Evolutionary conservation across 352 stramenopile species (phyloP).

Genomic region (Globisporangium alternatum): DNA sequence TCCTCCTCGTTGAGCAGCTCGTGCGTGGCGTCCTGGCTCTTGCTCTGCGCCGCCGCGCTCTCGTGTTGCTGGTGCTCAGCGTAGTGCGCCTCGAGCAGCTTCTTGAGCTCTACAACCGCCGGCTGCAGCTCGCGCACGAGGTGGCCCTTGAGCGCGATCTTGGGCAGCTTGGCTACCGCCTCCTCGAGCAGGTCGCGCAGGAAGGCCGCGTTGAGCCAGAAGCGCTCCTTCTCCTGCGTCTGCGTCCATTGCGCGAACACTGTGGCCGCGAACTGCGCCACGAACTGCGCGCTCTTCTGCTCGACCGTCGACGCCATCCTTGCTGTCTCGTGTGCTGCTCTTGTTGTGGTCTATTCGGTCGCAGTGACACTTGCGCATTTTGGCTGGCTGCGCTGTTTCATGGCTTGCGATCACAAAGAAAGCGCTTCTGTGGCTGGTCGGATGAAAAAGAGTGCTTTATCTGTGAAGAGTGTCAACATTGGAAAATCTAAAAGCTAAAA

Average conservation of each 20-base stretch:
- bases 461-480: too few species aligned
- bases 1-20: slow-evolving; percentile 50
- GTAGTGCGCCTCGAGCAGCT: slow-evolving; percentile 35
- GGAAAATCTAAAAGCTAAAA: too few species aligned
- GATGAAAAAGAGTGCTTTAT: too few species aligned
- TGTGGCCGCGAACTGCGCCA: slow-evolving; percentile 49
- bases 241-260: slow-evolving; percentile 60
- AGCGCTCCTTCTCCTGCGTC: slow-evolving; percentile 27
- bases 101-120: slow-evolving; percentile 26
- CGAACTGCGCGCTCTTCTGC: slow-evolving; percentile 48
- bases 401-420: too few species aligned
- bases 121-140: slow-evolving; percentile 36
- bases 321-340: neutral
- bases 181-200: slow-evolving; percentile 50
- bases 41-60: neutral
- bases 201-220: slow-evolving; percentile 45
- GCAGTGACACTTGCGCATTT: neutral
- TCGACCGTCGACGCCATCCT: slow-evolving; percentile 25
- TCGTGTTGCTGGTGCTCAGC: slow-evolving; percentile 22
- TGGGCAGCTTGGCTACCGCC: slow-evolving; percentile 56
- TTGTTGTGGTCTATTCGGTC: neutral
- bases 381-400: neutral
- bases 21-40: neutral
- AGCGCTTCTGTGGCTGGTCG: too few species aligned
- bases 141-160: slow-evolving; percentile 39